Percentiles rank a stretch among this genome's conserved stretches.
phyloP scores from a whole-genome alignment of 2,329 filamentous ascomycete genomes.

The Colletotrichum limetticola region DNA sequence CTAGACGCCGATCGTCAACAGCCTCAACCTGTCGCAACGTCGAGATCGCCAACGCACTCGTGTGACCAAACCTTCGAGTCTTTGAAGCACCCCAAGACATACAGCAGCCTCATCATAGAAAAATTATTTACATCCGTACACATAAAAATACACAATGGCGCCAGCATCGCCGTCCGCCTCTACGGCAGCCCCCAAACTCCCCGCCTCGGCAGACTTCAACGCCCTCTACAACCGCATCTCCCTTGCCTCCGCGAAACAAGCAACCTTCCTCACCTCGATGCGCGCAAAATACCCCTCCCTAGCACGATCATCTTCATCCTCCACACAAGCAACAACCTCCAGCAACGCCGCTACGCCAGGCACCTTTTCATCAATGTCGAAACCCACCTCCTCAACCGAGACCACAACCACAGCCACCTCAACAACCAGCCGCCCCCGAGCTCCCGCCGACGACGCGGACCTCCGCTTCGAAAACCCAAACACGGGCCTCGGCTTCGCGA shows the following conservation, averaged over 20 bases:
- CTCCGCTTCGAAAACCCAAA: constrained; percentile 42
- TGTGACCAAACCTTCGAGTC: no score
- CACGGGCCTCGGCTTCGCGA: constrained; percentile 54
- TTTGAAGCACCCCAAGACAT: no score
- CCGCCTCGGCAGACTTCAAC: constrained; percentile 50
- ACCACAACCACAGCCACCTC: background rate
- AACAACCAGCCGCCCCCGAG: background rate
- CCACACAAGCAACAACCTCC: background rate
- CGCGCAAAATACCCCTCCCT: constrained; percentile 33
- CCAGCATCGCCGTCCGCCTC: constrained; percentile 37
- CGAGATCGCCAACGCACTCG: background rate
- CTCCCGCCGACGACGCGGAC: constrained; percentile 28
- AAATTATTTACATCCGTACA: background rate
- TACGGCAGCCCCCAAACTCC: constrained; percentile 43
- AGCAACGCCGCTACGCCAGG: background rate
- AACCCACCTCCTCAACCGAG: constrained; percentile 1
- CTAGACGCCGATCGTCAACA: background rate
- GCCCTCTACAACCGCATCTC: constrained; percentile 55
- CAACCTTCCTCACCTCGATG: constrained; percentile 45
- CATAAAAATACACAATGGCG: background rate
- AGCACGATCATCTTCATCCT: constrained; percentile 25
- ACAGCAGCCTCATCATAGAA: background rate
- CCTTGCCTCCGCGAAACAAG: constrained; percentile 49
- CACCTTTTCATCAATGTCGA: constrained; percentile 36
- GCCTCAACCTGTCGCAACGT: background rate